Base-by-base conservation (phyloP, 2,329 filamentous ascomycete species). In the Aspergillus sp. region DNA sequence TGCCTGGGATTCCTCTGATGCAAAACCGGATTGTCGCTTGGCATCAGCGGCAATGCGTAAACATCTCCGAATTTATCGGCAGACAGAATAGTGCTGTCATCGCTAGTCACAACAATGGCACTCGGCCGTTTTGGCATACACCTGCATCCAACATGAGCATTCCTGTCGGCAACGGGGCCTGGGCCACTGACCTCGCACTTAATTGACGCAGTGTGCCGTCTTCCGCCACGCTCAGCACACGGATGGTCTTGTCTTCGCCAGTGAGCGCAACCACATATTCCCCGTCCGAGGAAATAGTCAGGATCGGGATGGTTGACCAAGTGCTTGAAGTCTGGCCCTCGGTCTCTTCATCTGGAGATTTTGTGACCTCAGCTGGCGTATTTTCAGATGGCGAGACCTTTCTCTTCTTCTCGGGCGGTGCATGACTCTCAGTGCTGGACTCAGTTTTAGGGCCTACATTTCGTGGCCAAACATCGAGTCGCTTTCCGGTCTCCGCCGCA, bases 41-140 rank as follows among this genome's bases (percentile, higher is more conserved):
- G 59, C 27, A 86, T 56, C 3, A 96, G 67, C 10, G 91, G 89
- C 5, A 98, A 63, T 8, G 83, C 75, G 61, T 94, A 96, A 39
- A 95, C 89, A 57, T 98, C 91, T 44, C 91, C 91, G 52, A 96
- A 96, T 60, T 98, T 98, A 67, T 98, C 91, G 32, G 78, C 89
- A 40, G 76, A 78, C 36, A 96, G 62, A 41, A 98, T 84, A 6
- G 78, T 82, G 26, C 71, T 68, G 40, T 75, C 71, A 52, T 88
- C 80, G 24, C 74, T 66, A 5, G 81, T 77, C 32, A 95, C 61
- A 32, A 72, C 65, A 36, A 96, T 67, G 22, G 82, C 78, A 53
- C 80, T 89, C 8, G 88, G 86, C 22, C 86, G 78, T 65, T 95
- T 96, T 24, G 86, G 85, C 82, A 96, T 93, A 37, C 63, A 64